phyloP scores from a whole-genome alignment of 148 eudicot species.

The Silene conica region DNA sequence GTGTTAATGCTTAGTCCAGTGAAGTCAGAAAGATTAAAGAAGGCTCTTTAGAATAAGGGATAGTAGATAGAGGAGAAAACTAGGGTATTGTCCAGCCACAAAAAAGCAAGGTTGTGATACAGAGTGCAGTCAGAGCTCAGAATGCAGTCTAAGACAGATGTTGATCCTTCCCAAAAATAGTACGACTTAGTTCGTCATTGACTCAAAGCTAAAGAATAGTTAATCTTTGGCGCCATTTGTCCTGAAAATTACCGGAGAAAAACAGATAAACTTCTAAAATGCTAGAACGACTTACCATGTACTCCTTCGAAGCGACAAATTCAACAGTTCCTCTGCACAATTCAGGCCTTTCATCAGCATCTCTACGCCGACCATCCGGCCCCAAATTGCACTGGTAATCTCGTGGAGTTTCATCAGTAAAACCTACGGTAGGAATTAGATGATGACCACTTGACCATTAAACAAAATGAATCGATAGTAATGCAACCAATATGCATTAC shows the following conservation, averaged over 20 bases:
- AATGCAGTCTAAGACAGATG: background rate
- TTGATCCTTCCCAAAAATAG: background rate
- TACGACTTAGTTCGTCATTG: background rate
- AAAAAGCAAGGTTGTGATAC: background rate
- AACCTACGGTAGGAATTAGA: slow-evolving; percentile 49
- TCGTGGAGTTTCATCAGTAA: slow-evolving; percentile 92
- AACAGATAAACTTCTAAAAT: background rate
- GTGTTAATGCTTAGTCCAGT: background rate
- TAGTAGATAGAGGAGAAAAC: background rate
- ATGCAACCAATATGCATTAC: background rate
- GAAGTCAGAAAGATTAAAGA: background rate
- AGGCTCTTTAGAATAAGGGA: background rate
- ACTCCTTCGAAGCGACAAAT: slow-evolving; percentile 92
- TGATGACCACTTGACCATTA: background rate
- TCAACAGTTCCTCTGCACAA: slow-evolving; percentile 97
- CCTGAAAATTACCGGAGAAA: background rate
- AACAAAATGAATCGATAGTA: background rate
- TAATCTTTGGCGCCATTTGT: background rate
- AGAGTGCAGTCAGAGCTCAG: background rate
- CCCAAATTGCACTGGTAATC: slow-evolving; percentile 96
- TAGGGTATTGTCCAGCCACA: background rate
- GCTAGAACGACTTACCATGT: slow-evolving; percentile 54
- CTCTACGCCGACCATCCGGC: slow-evolving; percentile 97
- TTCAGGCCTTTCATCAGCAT: slow-evolving; percentile 99
- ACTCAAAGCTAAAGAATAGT: background rate